Evolutionary conservation across 1,139 yeast species (phyloP).

Genomic region (Yamadazyma pseudoaaseri): DNA sequence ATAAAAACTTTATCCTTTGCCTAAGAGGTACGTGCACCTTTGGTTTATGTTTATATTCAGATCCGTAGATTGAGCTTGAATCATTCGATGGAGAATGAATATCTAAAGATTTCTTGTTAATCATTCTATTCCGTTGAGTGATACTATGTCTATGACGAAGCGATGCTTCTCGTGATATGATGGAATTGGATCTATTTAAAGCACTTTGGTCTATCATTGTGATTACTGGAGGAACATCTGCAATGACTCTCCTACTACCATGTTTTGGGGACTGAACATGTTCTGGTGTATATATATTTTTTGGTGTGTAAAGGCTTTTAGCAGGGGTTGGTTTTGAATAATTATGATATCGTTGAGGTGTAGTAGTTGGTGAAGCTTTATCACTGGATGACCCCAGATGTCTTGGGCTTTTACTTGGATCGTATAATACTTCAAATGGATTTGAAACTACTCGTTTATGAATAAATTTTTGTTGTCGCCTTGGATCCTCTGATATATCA

Average conservation of each 20-base stretch:
- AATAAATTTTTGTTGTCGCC: slow-evolving; percentile 5
- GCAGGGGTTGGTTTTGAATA: neutral
- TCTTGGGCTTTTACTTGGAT: slow-evolving; percentile 3
- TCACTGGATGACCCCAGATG: neutral
- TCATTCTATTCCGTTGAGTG: slow-evolving; percentile 29
- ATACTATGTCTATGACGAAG: slow-evolving; percentile 31
- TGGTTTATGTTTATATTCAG: slow-evolving; percentile 4
- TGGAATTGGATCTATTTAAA: slow-evolving; percentile 26
- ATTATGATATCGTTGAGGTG: neutral
- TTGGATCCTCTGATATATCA: neutral
- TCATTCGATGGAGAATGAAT: slow-evolving; percentile 7
- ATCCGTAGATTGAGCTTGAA: slow-evolving; percentile 9
- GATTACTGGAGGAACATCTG: slow-evolving; percentile 21
- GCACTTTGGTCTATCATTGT: slow-evolving; percentile 27
- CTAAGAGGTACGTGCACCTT: neutral
- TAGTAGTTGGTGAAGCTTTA: neutral
- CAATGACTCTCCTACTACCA: slow-evolving; percentile 5
- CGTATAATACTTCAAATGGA: slow-evolving; percentile 23
- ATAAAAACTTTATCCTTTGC: slow-evolving; percentile 19
- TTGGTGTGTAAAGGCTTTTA: slow-evolving; percentile 4
- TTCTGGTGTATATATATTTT: slow-evolving; percentile 10
- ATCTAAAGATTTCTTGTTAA: slow-evolving; percentile 21
- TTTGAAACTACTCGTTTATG: slow-evolving; percentile 18
- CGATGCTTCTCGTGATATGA: slow-evolving; percentile 32
- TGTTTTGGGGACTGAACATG: slow-evolving; percentile 4